Base-by-base conservation (phyloP, 768 basidiomycete genomes). In the Chalciporus chontae region DNA sequence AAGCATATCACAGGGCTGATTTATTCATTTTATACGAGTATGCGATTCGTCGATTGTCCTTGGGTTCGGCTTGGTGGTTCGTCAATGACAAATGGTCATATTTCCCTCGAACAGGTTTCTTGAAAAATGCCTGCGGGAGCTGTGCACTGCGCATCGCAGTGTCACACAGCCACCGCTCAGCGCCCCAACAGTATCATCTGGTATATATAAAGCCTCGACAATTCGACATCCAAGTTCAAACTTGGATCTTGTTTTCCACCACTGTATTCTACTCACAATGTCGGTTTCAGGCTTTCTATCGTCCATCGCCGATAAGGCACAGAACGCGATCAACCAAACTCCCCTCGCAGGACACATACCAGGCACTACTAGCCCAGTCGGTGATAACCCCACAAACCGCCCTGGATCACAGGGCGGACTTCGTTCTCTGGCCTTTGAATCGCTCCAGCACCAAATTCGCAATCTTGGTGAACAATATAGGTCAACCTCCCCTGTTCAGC, bases 391-490 rank as follows among this genome's bases (percentile, higher is more conserved):
- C 7, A 71, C 72, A 3, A 74, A 77, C 54, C 71, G 76, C 8
- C 45, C 62, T 8, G 66, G 76, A 40, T 71, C 74, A 9, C 67
- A 70, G 36, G 56, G 54, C 8, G 74, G 71, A 13, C 65, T 69
- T 61, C 85, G 74, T 62, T 80, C 73, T 15, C 77, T 77, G 60
- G 70, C 84, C 10, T 59, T 88, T 15, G 86, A 80, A 48, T 69
- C 77, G 29, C 65, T 91, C 52, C 83, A 86, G 53, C 77, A 91
- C 58, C 85, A 88, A 65, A 74, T 92, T 43, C 80, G 90, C 37
- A 73, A 74, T 32, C 69, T 91, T 41, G 82, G 86, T 47, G 86
- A 90, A 60, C 85, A 87, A 57, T 91, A 90, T 66, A 84, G 83
- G 34, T 71, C 77, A 0, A 80, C 85, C 0, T 74, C 75, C 2